A percentile compares a stretch with the other conserved stretches of the same genome.
phyloP scores from a whole-genome alignment of 495 filamentous ascomycete genomes.

The Neohortaea acidophila region DNA sequence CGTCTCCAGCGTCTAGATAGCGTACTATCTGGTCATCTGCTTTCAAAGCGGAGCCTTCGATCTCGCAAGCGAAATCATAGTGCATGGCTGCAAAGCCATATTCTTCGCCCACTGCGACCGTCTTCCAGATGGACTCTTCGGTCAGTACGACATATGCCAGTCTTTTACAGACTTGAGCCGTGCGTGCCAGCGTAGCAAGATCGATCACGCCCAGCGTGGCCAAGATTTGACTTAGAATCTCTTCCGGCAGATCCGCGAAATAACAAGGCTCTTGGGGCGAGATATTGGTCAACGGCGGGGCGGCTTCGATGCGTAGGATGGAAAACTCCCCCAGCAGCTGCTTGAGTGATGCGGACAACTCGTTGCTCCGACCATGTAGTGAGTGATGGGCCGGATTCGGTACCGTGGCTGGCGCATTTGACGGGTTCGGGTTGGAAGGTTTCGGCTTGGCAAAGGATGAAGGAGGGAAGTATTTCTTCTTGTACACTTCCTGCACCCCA shows the following conservation, averaged over 20 bases:
- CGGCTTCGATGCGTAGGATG: constrained; percentile 44
- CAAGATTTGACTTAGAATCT: constrained; percentile 65
- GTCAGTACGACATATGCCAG: constrained; percentile 71
- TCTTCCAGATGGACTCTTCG: constrained; percentile 82
- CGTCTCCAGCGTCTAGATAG: constrained; percentile 18
- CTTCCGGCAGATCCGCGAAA: constrained; percentile 60
- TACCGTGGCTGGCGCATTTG: constrained; percentile 37
- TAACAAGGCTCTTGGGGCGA: constrained; percentile 59
- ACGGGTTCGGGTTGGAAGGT: constrained; percentile 36
- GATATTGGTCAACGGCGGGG: constrained; percentile 43
- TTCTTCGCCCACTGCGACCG: constrained; percentile 50
- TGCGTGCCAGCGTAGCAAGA: constrained; percentile 60
- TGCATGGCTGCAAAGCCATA: constrained; percentile 76
- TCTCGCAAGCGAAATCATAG: constrained; percentile 53
- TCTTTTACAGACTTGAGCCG: constrained; percentile 70
- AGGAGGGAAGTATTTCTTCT: constrained; percentile 73
- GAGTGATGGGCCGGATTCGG: constrained; percentile 42
- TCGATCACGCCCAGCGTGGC: constrained; percentile 58
- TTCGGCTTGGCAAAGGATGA: constrained; percentile 41
- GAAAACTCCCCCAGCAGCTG: constrained; percentile 67
- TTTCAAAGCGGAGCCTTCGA: constrained; percentile 45
- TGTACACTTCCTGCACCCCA: constrained; percentile 68
- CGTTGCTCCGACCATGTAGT: constrained; percentile 32
- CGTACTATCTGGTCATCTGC: constrained; percentile 11
- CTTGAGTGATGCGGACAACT: constrained; percentile 33